phyloP scores from a whole-genome alignment of 306 rosid species.

The Acmispon strigosus region DNA sequence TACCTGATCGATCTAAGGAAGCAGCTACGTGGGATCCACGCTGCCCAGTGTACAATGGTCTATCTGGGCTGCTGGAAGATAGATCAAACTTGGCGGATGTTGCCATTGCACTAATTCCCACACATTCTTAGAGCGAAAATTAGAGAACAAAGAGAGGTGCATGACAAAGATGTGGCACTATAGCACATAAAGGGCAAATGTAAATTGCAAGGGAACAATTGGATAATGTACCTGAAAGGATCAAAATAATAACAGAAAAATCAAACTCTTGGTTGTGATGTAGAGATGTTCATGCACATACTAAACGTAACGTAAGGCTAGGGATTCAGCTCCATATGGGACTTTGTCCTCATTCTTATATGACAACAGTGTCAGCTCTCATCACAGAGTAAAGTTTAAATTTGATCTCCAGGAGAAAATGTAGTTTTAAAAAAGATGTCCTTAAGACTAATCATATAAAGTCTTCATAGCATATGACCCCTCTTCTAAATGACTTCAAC shows the following conservation, averaged over 20 bases:
- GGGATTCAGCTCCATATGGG: neutral
- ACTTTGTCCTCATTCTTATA: constrained; percentile 3
- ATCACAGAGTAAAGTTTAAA: constrained; percentile 14
- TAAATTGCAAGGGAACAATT: constrained; percentile 25
- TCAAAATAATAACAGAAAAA: constrained; percentile 15
- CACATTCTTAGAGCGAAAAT: constrained; percentile 39
- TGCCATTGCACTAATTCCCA: constrained; percentile 72
- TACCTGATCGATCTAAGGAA: constrained; percentile 65
- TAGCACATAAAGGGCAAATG: constrained; percentile 49
- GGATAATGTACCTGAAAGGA: constrained; percentile 45
- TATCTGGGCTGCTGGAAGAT: constrained; percentile 77
- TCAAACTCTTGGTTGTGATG: constrained; percentile 5
- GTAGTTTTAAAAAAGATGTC: neutral
- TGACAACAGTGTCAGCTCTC: neutral
- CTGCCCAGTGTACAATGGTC: constrained; percentile 73
- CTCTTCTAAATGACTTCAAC: neutral
- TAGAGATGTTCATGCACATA: neutral
- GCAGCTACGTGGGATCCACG: constrained; percentile 84
- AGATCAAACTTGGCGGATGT: constrained; percentile 74
- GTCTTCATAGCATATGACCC: neutral
- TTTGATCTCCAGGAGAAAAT: neutral
- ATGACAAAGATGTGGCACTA: constrained; percentile 46
- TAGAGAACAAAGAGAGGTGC: constrained; percentile 49
- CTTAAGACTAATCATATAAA: neutral
- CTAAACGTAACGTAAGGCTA: neutral